Conservation (phyloP, 2,329 filamentous ascomycete genomes). For the Fusarium heterosporum region DNA sequence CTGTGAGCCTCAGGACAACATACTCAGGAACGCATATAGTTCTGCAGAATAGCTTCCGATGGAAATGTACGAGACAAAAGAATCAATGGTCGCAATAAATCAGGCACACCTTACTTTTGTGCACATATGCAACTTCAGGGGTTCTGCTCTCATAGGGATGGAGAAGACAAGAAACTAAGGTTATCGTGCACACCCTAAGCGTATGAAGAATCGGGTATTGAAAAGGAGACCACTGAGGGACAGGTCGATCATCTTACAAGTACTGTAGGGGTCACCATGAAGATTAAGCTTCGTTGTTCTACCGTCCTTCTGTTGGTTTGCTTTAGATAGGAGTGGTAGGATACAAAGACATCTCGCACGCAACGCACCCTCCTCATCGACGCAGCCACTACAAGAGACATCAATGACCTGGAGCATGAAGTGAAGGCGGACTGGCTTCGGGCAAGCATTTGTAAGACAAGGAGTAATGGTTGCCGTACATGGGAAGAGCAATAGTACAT, state of each 20-base stretch:
- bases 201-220: neutral
- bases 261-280: neutral
- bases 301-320: neutral
- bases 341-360: neutral
- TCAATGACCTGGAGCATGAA: neutral
- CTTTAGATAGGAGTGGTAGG: neutral
- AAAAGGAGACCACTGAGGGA: neutral
- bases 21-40: neutral
- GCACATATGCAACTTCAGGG: neutral
- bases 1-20: conserved; percentile 26
- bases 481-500: neutral
- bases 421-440: neutral
- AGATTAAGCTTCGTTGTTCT: neutral
- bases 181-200: neutral
- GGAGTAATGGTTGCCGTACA: neutral
- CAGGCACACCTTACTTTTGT: neutral
- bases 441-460: neutral
- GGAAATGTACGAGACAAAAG: neutral
- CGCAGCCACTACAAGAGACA: neutral
- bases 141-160: neutral
- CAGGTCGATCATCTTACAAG: neutral
- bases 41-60: neutral
- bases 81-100: neutral
- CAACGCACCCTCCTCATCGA: neutral
- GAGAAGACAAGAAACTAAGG: neutral